These are phyloP conservation scores for Sanghuangporus weigelae DNA, from an alignment of 1,284 basidiomycete genomes.

Conservation along the genomic window DNA sequence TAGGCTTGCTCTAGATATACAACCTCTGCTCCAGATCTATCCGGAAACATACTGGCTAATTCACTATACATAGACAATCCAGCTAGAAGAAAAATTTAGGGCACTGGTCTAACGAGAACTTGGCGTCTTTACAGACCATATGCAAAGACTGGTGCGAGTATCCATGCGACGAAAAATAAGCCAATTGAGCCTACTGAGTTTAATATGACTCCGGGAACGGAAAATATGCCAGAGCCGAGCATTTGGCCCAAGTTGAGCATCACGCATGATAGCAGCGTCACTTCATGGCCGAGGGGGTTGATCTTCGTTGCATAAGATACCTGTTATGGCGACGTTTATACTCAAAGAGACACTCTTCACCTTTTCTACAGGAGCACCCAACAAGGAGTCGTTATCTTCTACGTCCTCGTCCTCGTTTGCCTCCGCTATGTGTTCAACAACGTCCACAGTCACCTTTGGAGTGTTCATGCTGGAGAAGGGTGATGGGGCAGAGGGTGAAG, in stretches of 20 bases:
- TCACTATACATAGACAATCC: slow-evolving; percentile 26
- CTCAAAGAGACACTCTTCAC: not conserved
- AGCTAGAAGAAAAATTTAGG: slow-evolving; percentile 16
- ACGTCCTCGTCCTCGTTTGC: not conserved
- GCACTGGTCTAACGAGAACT: not conserved
- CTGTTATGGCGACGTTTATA: not conserved
- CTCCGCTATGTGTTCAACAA: not conserved
- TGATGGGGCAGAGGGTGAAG: not conserved
- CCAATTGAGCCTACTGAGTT: slow-evolving; percentile 38
- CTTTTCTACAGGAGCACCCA: slow-evolving; percentile 14
- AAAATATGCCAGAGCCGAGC: slow-evolving; percentile 40
- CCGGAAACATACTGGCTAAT: slow-evolving; percentile 33
- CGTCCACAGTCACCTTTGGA: not conserved
- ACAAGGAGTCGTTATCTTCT: not conserved
- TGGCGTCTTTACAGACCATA: slow-evolving; percentile 25
- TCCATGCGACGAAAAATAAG: slow-evolving; percentile 37
- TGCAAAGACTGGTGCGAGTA: slow-evolving; percentile 35
- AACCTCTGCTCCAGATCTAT: slow-evolving; percentile 43
- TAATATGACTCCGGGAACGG: slow-evolving; percentile 36
- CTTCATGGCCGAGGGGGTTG: slow-evolving; percentile 39
- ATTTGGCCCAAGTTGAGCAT: slow-evolving; percentile 35
- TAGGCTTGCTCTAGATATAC: slow-evolving; percentile 45
- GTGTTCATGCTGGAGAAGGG: not conserved
- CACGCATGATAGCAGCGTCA: slow-evolving; percentile 35
- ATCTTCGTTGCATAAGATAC: slow-evolving; percentile 19